phyloP scores from a whole-genome alignment of 345 rosid species.

The Salix viminalis region DNA sequence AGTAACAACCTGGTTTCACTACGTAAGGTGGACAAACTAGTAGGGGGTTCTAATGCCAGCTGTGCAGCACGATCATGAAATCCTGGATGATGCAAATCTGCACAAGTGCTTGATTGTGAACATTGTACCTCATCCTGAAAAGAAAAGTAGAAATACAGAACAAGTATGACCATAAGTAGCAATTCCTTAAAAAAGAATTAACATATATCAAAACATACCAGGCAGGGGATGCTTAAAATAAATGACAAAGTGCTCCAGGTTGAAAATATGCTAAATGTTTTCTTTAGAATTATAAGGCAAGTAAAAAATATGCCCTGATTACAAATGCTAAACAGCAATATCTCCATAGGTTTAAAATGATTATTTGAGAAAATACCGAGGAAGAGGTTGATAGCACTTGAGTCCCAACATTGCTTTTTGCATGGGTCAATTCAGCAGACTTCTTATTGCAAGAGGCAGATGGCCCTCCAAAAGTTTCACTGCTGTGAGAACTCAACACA shows the following conservation, averaged over 20 bases:
- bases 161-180: neutral
- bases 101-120: conserved; percentile 33
- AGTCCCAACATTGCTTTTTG: conserved; percentile 39
- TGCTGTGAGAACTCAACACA: conserved; percentile 50
- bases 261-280: neutral
- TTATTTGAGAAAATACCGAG: conserved; percentile 32
- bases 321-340: neutral
- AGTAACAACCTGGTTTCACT: conserved; percentile 51
- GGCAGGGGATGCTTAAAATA: neutral
- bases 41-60: conserved; percentile 41
- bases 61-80: conserved; percentile 39
- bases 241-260: neutral
- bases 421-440: conserved; percentile 37
- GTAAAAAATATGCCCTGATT: neutral
- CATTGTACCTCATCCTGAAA: conserved; percentile 54
- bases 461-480: conserved; percentile 55
- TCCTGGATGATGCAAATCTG: conserved; percentile 32
- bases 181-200: neutral
- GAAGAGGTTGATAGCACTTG: conserved; percentile 43
- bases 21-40: conserved; percentile 31
- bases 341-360: neutral
- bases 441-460: conserved; percentile 37
- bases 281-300: neutral
- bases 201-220: neutral
- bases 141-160: conserved; percentile 2